Base-by-base conservation (phyloP, 768 basidiomycete species). In the Pseudohyphozyma bogoriensis region DNA sequence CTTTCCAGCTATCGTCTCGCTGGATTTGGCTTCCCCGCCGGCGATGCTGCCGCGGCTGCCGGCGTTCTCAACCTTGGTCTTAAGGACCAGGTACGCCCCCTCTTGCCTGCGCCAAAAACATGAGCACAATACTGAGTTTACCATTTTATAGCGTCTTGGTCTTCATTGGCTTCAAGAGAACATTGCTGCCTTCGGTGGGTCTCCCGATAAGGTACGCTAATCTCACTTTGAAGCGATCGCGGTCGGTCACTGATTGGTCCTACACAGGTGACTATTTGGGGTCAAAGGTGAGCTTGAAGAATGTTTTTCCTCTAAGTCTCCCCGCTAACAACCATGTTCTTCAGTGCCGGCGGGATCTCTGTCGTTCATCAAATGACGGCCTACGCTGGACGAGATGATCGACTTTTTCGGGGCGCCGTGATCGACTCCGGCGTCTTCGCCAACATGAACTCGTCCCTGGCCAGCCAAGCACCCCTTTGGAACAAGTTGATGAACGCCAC, bases 121-220 rank as follows among this genome's bases (percentile, higher is more conserved):
- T n/a, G n/a, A n/a, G n/a, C n/a, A n/a, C n/a, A n/a, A n/a, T n/a
- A 42, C 15, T 39, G 37, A 39, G 18, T 16, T 6, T 6, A 6
- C 15, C 4, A 16, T 16, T 4, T 16, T 16, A 16, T n/a, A 47
- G 46, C 46, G 46, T 6, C 26, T 28, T 13, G 71, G 74, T 20
- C 69, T 80, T 37, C 68, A 76, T 45, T 76, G 79, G 78, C 78
- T 83, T 0, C 77, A 79, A 31, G 69, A 76, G 37, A 76, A 83
- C 70, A 82, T 83, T 60, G 69, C 72, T 1, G 74, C 77, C n/a
- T 83, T 83, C 62, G 81, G 81, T 39, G 82, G 82, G 0, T 82
- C 83, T 71, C 78, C 79, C 2, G 69, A 70, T 12, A 75, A 75
- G 1, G n/a, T n/a, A n/a, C n/a, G n/a, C n/a, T n/a, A n/a, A n/a